Conservation (phyloP, 352 stramenopile species). For the Plasmopara halstedii region DNA sequence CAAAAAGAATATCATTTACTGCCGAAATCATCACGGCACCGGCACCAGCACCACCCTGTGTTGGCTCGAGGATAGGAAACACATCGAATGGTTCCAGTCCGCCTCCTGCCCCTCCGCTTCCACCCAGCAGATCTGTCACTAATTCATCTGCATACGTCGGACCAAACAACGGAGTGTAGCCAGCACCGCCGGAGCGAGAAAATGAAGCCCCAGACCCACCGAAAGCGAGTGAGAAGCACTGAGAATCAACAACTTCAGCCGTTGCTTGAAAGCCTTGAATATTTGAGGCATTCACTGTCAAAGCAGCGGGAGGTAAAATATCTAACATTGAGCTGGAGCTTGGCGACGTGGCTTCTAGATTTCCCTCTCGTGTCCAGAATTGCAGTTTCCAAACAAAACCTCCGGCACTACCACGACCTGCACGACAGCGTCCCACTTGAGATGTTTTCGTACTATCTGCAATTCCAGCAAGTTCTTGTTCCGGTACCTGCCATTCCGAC, state of each 20-base stretch:
- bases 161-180: conserved; percentile 35
- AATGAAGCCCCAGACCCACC: conserved; percentile 79
- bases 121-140: conserved; percentile 81
- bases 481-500: conserved; percentile 51
- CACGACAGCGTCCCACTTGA: conserved; percentile 69
- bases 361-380: conserved; percentile 82
- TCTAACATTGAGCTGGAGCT: conserved; percentile 34
- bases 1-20: conserved; percentile 92
- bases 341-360: conserved; percentile 69
- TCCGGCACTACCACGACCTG: conserved; percentile 68
- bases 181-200: conserved; percentile 33
- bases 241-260: conserved; percentile 52
- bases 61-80: conserved; percentile 54
- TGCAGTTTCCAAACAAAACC: conserved; percentile 89
- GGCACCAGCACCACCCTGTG: conserved; percentile 86
- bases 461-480: conserved; percentile 26
- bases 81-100: conserved; percentile 74
- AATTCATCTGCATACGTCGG: conserved; percentile 35
- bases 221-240: conserved; percentile 88
- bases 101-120: conserved; percentile 87
- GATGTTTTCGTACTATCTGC: conserved; percentile 44
- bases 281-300: conserved; percentile 34
- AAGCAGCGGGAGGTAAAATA: conserved; percentile 19
- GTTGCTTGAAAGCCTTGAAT: conserved; percentile 47
- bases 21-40: conserved; percentile 83